These are phyloP conservation scores for Ceratocystis huliohia DNA, from an alignment of 2,329 filamentous ascomycete species.

Conservation along the genomic window DNA sequence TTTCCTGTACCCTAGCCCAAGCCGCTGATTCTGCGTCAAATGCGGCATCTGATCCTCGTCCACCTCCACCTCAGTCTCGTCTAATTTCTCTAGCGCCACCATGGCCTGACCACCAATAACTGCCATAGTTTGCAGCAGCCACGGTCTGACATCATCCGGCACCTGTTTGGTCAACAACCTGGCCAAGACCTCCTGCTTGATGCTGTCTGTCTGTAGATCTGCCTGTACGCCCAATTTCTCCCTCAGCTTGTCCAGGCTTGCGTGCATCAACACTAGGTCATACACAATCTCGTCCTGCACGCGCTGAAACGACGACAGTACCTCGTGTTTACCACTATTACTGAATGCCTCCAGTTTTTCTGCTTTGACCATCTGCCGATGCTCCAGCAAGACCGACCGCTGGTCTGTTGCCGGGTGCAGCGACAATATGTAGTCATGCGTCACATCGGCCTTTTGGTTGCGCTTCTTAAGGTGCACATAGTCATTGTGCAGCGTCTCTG, in stretches of 20 bases:
- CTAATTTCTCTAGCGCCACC: constrained; percentile 34
- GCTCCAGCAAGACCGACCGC: constrained; percentile 33
- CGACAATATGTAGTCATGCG: constrained; percentile 40
- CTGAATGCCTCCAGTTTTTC: constrained; percentile 26
- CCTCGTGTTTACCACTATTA: constrained; percentile 24
- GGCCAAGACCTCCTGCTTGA: constrained; percentile 22
- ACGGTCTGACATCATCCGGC: constrained; percentile 24
- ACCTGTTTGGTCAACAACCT: constrained; percentile 22
- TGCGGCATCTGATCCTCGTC: constrained; percentile 30
- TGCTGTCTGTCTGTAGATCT: neutral
- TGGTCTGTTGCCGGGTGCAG: constrained; percentile 36
- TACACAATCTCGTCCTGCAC: constrained; percentile 42
- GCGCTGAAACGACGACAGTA: constrained; percentile 33
- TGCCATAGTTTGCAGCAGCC: constrained; percentile 29
- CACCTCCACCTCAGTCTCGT: constrained; percentile 35
- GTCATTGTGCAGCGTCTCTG: constrained; percentile 42
- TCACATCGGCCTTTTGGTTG: constrained; percentile 25
- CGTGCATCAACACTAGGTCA: constrained; percentile 35
- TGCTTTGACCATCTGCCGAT: neutral
- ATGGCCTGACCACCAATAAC: constrained; percentile 35
- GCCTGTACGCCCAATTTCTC: constrained; percentile 2
- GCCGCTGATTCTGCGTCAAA: constrained; percentile 34
- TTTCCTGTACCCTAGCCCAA: constrained; percentile 38
- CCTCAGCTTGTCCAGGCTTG: constrained; percentile 18
- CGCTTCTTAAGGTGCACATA: constrained; percentile 45